A percentile compares a stretch with the other conserved stretches of the same genome.
phyloP scores from a whole-genome alignment of 2,329 filamentous ascomycete genomes.

The Ophiobolus disseminans region DNA sequence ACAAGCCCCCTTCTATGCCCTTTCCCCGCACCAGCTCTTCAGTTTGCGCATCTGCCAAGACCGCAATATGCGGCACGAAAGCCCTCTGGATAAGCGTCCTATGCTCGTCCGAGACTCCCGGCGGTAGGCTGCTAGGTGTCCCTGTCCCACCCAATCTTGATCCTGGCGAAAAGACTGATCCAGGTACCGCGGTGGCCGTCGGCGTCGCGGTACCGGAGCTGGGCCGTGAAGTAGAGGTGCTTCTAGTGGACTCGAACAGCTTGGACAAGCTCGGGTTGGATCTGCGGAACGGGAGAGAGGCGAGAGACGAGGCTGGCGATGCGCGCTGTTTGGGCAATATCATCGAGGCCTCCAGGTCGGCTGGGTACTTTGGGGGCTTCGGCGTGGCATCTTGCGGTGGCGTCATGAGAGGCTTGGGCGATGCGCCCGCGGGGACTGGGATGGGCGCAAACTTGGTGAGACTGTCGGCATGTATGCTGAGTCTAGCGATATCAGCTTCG shows the following conservation, averaged over 20 bases:
- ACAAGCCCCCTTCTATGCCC: constrained; percentile 80
- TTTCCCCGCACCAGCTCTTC: constrained; percentile 81
- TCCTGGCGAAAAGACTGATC: constrained; percentile 56
- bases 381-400: constrained; percentile 50
- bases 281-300: constrained; percentile 61
- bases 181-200: constrained; percentile 40
- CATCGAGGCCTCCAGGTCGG: constrained; percentile 70
- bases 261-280: constrained; percentile 61
- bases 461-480: constrained; percentile 44
- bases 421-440: constrained; percentile 41
- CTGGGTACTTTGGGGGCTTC: constrained; percentile 50
- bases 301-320: constrained; percentile 66
- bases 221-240: constrained; percentile 50
- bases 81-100: constrained; percentile 76
- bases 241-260: constrained; percentile 60
- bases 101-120: constrained; percentile 61
- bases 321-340: constrained; percentile 66
- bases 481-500: neutral
- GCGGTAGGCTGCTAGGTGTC: constrained; percentile 49
- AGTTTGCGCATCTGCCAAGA: constrained; percentile 86
- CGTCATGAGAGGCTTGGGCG: constrained; percentile 50
- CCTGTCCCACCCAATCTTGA: constrained; percentile 44
- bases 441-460: constrained; percentile 37
- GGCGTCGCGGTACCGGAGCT: constrained; percentile 55
- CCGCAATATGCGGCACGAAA: constrained; percentile 86